Base-by-base conservation (phyloP, 2,329 filamentous ascomycete genomes). In the Colletotrichum euphorbiae region DNA sequence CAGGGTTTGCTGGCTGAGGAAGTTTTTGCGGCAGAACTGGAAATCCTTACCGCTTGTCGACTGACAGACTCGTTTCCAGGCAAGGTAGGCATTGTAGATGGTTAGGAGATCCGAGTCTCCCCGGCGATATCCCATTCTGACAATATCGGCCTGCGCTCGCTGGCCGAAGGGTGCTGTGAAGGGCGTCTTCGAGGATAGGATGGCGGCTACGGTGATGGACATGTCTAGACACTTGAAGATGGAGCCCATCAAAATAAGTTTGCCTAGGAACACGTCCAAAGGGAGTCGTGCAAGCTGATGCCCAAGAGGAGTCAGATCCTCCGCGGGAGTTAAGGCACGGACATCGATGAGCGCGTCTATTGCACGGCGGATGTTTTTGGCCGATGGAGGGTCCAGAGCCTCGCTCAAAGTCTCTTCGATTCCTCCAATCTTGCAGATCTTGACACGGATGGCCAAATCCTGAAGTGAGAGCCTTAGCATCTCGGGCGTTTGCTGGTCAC, bases 271-370 rank as follows among this genome's bases (percentile, higher is more conserved):
- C 11, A 98, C 95, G 76, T 99, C 96, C 2, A 99, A 82, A 1
- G 96, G 96, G 7, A 99, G 80, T 70, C 93, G 92, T 1, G 96
- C 94, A 33, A 99, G 85, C 76, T 98, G 94, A 48, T 89, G 84
- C 4, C 96, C 96, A 15, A 99, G 84, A 1, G 93, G 89, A 0
- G 96, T 99, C 46, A 99, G 82, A 58, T 95, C 92, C 78, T 99
- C 96, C 3, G 84, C 81, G 11, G 87, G 78, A 0, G 94, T 98
- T 58, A 99, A 82, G 4, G 96, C 96, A 69, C 94, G 92, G 15
- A 98, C 96, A 75, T 99, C 96, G 48, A 98, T 89, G 5, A 99
- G 87, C 3, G 95, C 93, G 77, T 98, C 95, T 62, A 99, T 91
- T 1, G 96, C 95, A 40, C 95, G 89, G 24, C 93, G 91, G 54